Conservation (phyloP, 2,329 filamentous ascomycete genomes). For the Penicillium sp. region DNA sequence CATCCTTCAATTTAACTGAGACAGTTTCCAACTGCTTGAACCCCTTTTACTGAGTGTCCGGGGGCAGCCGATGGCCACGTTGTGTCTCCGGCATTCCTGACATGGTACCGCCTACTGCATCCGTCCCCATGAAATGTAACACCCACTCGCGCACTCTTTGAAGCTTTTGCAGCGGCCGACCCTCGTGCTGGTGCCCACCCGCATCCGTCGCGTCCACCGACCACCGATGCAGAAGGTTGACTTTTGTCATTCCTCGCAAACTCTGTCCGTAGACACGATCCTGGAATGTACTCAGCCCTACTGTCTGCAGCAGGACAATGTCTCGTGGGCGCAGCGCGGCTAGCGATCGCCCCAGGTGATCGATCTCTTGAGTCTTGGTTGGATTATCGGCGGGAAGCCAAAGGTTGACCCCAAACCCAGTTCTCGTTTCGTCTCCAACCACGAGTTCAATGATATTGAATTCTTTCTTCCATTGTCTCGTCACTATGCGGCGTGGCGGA, state of each 20-base stretch:
- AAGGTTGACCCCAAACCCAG: slow-evolving; percentile 76
- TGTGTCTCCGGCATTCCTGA: slow-evolving; percentile 20
- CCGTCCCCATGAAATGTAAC: slow-evolving; percentile 59
- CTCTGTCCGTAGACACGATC: slow-evolving; percentile 80
- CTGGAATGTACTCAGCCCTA: slow-evolving; percentile 71
- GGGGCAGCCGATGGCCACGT: slow-evolving; percentile 31
- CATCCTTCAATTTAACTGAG: slow-evolving; percentile 4
- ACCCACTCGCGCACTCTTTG: slow-evolving; percentile 71
- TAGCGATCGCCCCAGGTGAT: slow-evolving; percentile 40
- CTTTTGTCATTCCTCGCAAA: slow-evolving; percentile 64
- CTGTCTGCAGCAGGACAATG: slow-evolving; percentile 72
- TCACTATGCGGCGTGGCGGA: slow-evolving; percentile 62
- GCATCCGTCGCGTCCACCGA: slow-evolving; percentile 50
- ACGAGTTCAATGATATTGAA: slow-evolving; percentile 70
- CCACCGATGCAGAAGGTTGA: slow-evolving; percentile 62
- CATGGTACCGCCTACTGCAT: slow-evolving; percentile 27
- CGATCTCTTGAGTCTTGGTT: slow-evolving; percentile 16
- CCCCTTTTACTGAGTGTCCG: slow-evolving; percentile 35
- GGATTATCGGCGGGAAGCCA: slow-evolving; percentile 59
- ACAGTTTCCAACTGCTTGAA: slow-evolving; percentile 1
- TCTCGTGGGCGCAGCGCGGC: slow-evolving; percentile 62
- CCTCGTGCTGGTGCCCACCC: slow-evolving; percentile 42
- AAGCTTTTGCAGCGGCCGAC: slow-evolving; percentile 59
- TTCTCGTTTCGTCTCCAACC: slow-evolving; percentile 78
- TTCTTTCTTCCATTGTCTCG: slow-evolving; percentile 49